Conservation (phyloP, 495 filamentous ascomycete species). For the Evansstolkia leycettana region DNA sequence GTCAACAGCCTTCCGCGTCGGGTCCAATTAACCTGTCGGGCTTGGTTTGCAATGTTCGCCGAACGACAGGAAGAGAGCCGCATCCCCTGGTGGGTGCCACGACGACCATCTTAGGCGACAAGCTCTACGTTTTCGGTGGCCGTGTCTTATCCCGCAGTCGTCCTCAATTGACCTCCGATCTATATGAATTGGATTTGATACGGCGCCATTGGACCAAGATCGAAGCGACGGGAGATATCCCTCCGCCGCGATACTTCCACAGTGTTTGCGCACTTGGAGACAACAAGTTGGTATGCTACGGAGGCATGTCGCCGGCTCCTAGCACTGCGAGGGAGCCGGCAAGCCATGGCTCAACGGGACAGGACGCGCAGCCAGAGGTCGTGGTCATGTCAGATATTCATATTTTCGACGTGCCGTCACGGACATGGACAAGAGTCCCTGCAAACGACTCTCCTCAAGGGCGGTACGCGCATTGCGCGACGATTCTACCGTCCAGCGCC, state of each 20-base stretch:
- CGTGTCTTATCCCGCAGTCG: constrained; percentile 71
- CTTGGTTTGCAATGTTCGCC: constrained; percentile 84
- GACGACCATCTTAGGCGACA: constrained; percentile 88
- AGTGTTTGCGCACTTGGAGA: constrained; percentile 88
- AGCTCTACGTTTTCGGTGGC: constrained; percentile 91
- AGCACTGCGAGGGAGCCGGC: constrained; percentile 28
- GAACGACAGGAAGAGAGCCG: constrained; percentile 84
- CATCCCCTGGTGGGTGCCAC: constrained; percentile 87
- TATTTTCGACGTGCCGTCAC: constrained; percentile 81
- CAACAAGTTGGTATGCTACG: constrained; percentile 93
- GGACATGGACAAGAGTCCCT: constrained; percentile 74
- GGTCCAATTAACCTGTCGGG: constrained; percentile 62
- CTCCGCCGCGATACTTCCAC: constrained; percentile 90
- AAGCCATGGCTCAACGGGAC: constrained; percentile 26
- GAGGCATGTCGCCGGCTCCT: constrained; percentile 83
- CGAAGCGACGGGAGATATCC: constrained; percentile 72
- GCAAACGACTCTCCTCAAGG: constrained; percentile 78
- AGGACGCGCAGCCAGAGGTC: constrained; percentile 73
- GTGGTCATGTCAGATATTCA: constrained; percentile 98
- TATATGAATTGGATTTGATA: constrained; percentile 89
- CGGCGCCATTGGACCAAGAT: constrained; percentile 85
- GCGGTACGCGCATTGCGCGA: constrained; percentile 92
- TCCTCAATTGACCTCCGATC: constrained; percentile 72
- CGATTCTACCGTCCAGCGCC: constrained; percentile 79
- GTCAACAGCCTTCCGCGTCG: constrained; percentile 19